Percentiles rank a stretch among this genome's conserved stretches.
Evolutionary conservation across 1,284 basidiomycete species (phyloP).

Genomic region (Fomitiporia mediterranea): DNA sequence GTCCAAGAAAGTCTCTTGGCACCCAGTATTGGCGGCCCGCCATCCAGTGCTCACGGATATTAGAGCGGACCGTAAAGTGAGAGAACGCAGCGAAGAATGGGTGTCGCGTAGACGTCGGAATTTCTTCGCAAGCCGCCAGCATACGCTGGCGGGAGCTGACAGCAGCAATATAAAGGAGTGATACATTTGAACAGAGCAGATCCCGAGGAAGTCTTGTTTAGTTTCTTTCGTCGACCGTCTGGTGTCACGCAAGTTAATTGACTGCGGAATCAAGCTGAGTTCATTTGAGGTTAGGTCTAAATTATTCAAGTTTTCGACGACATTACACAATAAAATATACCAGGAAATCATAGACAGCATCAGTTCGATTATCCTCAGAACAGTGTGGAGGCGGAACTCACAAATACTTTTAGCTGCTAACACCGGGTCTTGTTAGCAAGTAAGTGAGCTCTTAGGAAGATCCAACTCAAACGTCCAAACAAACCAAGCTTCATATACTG

Average conservation of each 20-base stretch:
- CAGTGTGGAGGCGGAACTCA: not conserved
- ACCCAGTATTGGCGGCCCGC: not conserved
- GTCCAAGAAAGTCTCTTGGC: no score
- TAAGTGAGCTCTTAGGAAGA: no score
- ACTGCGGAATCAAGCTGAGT: not conserved
- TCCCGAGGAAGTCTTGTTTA: not conserved
- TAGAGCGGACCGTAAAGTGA: not conserved
- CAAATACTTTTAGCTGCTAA: not conserved
- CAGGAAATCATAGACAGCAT: not conserved
- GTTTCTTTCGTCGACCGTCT: no score
- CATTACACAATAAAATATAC: no score
- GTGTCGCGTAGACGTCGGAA: not conserved
- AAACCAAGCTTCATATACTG: not conserved
- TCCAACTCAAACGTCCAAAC: no score
- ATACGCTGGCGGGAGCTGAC: not conserved
- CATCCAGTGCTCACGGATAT: not conserved
- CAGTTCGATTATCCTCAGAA: not conserved
- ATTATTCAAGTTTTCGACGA: no score
- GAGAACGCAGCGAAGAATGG: not conserved
- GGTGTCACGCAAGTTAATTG: no score
- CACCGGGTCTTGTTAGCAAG: no score
- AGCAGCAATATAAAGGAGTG: not conserved
- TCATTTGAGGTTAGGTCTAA: not conserved
- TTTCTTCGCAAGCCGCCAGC: not conserved
- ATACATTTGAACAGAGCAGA: not conserved